Percentiles rank a stretch among this genome's conserved stretches.
Evolutionary conservation across 2,329 filamentous ascomycete genomes (phyloP).

Genomic region (Stachybotrys chartarum): DNA sequence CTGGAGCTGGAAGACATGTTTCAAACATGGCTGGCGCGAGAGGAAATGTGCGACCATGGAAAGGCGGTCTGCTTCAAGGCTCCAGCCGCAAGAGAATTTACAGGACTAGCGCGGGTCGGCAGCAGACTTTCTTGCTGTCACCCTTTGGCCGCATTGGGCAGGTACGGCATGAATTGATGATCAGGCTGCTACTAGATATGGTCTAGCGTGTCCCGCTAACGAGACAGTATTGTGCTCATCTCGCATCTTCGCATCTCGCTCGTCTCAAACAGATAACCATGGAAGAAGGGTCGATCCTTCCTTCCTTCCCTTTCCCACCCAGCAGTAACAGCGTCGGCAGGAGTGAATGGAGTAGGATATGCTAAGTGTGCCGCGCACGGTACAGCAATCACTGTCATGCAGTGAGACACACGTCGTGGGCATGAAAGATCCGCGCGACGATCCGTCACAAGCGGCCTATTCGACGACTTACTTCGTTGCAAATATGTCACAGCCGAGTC

Average conservation of each 20-base stretch:
- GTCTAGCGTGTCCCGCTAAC: too few species aligned
- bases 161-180: too few species aligned
- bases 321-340: too few species aligned
- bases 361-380: too few species aligned
- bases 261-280: too few species aligned
- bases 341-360: too few species aligned
- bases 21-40: neutral
- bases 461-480: neutral
- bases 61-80: neutral
- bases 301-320: too few species aligned
- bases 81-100: neutral
- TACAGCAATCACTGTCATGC: neutral
- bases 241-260: neutral
- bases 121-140: too few species aligned
- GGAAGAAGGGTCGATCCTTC: too few species aligned
- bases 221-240: neutral
- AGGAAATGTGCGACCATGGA: neutral
- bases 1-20: neutral
- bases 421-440: neutral
- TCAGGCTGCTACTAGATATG: too few species aligned
- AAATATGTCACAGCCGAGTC: neutral
- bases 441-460: neutral
- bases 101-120: neutral
- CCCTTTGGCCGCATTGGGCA: too few species aligned
- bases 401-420: neutral